Evolutionary conservation across 1,139 yeast species (phyloP), one percentile per base, ranked within the genome.

Genomic region (Kodamaea fungicola): DNA sequence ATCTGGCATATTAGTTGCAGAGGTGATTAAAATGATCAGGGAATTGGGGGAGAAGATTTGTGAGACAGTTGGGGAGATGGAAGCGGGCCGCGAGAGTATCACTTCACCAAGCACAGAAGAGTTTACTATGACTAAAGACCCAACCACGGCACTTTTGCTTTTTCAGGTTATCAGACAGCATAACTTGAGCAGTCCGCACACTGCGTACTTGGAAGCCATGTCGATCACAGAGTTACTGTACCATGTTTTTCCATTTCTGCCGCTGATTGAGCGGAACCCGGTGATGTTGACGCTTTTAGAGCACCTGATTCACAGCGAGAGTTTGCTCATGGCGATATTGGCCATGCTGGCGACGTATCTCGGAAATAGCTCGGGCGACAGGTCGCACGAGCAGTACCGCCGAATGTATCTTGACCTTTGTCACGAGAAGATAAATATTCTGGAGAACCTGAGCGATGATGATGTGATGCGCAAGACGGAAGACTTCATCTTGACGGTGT

Each of bases 321-420:
- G 64, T 42, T 49, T 69, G 16, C 51, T 69, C 22, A 55, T 62
- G 29, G 50, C 70, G 12, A 45, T 69, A 21, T 51, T 69, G 35
- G 70, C 73, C 7, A 57, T 62, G 35, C 54, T 63, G 24, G 69
- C 74, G 1, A 66, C 69, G 2, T 61, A 66, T 37, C 64, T 63
- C 41, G 64, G 47, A 46, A 66, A 65, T 41, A 57, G 57, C 23
- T 57, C 65, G 2, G 63, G 64, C 8, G 57, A 59, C 29, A 34
- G 40, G 30, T 43, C 51, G 4, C 74, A 67, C 41, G 66, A 62
- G 23, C 31, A 46, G 10, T 55, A 59, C 34, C 49, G 67, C 6
- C 59, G 57, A 34, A 59, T 57, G 38, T 68, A 66, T 44, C 54
- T 62, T 16, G 19, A 16, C 19, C 19, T 16, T 5, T 16, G 19